Base-by-base conservation (phyloP, 352 stramenopile genomes). In the Globisporangium mamillatum region DNA sequence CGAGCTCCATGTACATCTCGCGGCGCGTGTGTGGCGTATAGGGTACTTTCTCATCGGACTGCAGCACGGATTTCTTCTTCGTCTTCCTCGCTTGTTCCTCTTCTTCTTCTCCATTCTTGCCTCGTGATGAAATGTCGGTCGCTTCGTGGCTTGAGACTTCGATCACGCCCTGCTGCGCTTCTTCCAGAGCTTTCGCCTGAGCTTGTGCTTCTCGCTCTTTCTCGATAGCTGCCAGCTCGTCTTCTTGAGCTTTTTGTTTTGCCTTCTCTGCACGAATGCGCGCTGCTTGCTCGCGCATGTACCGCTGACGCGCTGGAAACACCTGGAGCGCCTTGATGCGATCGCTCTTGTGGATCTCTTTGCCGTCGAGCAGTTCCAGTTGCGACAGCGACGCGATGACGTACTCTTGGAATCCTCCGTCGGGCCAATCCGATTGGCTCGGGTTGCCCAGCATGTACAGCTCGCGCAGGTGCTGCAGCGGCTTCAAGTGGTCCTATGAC, bases 391-490 rank as follows among this genome's bases (percentile, higher is more conserved):
- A 88, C 2, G 89, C 85, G 67, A 98, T 85, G 5, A 98, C 81
- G 69, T 95, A 98, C 32, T 89, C 71, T 16, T 81, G 76, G 57
- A 93, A 95, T 0, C 81, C 85, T 1, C 76, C 76, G 55, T 64
- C 41, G 36, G 81, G 72, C 88, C 90, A 95, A 52, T 92, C 77
- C 20, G 75, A 75, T 70, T 97, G 86, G 36, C 77, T 87, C 32
- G 95, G 95, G 79, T 98, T 98, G 2, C 95, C 94, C 22, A 98
- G 88, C 76, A 98, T 88, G 75, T 96, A 98, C n/a, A 98, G 80
- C 68, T 98, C 95, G 54, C 80, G 73, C n/a, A 98, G 80, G 60
- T 94, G 82, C n/a, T 70, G 48, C 61, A 94, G 81, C 5, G 73
- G 66, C 60, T 82, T 79, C 60, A 98, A 73, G 50, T 97, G 84